Conservation (phyloP, 345 rosid genomes). For the Lepidium sativum region DNA sequence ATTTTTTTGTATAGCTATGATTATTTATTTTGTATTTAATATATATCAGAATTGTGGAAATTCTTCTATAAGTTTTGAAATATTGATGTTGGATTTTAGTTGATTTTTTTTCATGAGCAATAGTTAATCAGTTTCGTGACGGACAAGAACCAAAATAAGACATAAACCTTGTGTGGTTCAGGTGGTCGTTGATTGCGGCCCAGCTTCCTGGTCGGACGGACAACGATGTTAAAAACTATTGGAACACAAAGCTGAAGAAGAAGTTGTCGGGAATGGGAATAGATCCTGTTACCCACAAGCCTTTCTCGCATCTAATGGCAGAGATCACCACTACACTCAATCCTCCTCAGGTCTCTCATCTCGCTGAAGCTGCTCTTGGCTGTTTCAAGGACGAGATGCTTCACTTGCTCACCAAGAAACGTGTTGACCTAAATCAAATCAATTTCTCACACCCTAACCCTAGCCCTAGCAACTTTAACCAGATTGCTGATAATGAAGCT, state of each 20-base stretch:
- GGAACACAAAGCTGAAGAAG: conserved; percentile 96
- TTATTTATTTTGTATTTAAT: background rate
- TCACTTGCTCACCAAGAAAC: conserved; percentile 89
- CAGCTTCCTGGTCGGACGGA: conserved; percentile 88
- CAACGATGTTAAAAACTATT: conserved; percentile 85
- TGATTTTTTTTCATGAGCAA: too few relatives aligned
- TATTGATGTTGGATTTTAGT: background rate
- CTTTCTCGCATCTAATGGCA: conserved; percentile 99
- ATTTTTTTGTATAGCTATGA: too few relatives aligned
- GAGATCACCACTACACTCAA: conserved; percentile 90
- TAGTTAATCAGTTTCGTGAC: background rate
- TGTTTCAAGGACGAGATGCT: conserved; percentile 99
- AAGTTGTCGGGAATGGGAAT: conserved; percentile 93
- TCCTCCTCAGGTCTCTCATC: conserved; percentile 88
- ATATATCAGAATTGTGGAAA: background rate
- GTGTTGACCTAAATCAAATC: conserved; percentile 61
- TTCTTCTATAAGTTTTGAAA: background rate
- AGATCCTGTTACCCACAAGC: conserved; percentile 93
- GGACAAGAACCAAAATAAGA: background rate
- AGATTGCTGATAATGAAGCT: conserved; percentile 39
- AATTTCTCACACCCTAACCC: conserved; percentile 25
- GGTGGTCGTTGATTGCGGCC: conserved; percentile 93
- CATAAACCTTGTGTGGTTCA: conserved; percentile 22
- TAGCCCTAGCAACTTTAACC: conserved; percentile 31
- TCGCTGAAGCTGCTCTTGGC: conserved; percentile 94